These are phyloP conservation scores for Friedmanniomyces endolithicus DNA, from an alignment of 495 filamentous ascomycete species.

Conservation along the genomic window DNA sequence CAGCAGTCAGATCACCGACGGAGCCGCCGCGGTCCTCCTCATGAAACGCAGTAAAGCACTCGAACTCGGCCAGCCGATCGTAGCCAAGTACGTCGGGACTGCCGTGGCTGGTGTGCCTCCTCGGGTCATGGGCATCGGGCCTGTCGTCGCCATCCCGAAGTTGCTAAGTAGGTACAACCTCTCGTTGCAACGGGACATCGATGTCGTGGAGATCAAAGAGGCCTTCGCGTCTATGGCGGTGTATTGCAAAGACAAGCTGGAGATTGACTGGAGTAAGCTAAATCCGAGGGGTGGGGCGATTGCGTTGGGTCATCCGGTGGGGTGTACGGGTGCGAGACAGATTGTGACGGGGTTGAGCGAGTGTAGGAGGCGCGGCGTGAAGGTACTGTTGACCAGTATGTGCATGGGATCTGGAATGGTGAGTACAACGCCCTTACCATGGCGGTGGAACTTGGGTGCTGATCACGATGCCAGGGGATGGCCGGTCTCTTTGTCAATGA, in stretches of 20 bases:
- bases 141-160: conserved; percentile 88
- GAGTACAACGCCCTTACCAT: neutral
- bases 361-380: conserved; percentile 41
- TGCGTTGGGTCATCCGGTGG: conserved; percentile 85
- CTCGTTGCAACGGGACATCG: conserved; percentile 56
- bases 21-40: conserved; percentile 80
- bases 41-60: conserved; percentile 89
- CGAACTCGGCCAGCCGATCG: conserved; percentile 77
- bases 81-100: conserved; percentile 87
- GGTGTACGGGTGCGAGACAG: conserved; percentile 81
- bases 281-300: conserved; percentile 88
- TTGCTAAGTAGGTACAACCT: conserved; percentile 69
- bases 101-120: conserved; percentile 83
- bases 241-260: conserved; percentile 70
- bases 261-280: conserved; percentile 71
- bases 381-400: conserved; percentile 33
- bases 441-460: neutral
- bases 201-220: conserved; percentile 92
- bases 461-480: neutral
- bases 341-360: conserved; percentile 62
- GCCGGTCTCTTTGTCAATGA: neutral
- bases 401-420: conserved; percentile 31
- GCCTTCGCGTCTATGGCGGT: conserved; percentile 96
- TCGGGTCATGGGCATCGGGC: conserved; percentile 94
- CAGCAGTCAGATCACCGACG: conserved; percentile 89